These are phyloP conservation scores for Apiospora saccharicola DNA, from an alignment of 2,329 filamentous ascomycete species.

Conservation along the genomic window DNA sequence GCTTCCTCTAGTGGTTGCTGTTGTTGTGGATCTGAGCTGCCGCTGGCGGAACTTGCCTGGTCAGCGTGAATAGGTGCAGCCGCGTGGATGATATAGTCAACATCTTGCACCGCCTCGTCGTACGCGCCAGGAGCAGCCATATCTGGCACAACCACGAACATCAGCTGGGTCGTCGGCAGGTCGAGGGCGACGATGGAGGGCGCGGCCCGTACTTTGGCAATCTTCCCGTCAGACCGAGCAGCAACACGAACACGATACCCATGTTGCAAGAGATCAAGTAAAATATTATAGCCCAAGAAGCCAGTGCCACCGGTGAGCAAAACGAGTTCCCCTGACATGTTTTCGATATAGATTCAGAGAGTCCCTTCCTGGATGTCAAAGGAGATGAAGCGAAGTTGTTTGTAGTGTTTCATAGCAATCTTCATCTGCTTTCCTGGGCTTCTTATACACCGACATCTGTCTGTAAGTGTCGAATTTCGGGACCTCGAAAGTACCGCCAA, in stretches of 20 bases:
- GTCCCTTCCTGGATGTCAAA: background rate
- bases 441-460: background rate
- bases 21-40: constrained; percentile 32
- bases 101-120: constrained; percentile 42
- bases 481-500: background rate
- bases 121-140: constrained; percentile 41
- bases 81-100: constrained; percentile 39
- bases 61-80: constrained; percentile 35
- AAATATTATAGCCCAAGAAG: constrained; percentile 45
- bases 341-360: background rate
- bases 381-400: background rate
- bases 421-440: background rate
- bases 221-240: constrained; percentile 44
- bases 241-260: constrained; percentile 48
- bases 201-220: constrained; percentile 36
- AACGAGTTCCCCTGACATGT: constrained; percentile 30
- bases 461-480: background rate
- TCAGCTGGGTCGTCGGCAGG: constrained; percentile 35
- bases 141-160: constrained; percentile 44
- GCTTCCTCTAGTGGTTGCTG: constrained; percentile 24
- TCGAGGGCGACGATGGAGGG: constrained; percentile 38
- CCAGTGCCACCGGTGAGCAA: constrained; percentile 49
- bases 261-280: constrained; percentile 41
- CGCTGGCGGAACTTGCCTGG: background rate
- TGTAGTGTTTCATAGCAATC: background rate